Evolutionary conservation across 495 filamentous ascomycete species (phyloP).

Genomic region (Tuber calosporum): DNA sequence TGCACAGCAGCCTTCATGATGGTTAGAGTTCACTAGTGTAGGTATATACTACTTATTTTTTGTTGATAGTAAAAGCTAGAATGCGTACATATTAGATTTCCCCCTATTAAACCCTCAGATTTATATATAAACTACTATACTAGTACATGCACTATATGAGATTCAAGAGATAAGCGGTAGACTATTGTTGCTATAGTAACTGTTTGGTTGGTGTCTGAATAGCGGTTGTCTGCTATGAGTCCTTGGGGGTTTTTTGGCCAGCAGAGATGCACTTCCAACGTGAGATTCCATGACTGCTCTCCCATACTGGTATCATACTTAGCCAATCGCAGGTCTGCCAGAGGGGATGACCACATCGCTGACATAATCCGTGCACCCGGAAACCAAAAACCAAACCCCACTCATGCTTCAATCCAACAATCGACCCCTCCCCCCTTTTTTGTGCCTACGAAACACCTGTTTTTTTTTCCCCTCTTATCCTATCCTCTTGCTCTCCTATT

Average conservation of each 20-base stretch:
- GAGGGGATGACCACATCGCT: background rate
- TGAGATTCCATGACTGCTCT: background rate
- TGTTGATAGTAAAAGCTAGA: background rate
- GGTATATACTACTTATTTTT: background rate
- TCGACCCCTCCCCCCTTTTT: slow-evolving; percentile 18
- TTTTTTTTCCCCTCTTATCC: background rate
- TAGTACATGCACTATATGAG: background rate
- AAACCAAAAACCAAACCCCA: background rate
- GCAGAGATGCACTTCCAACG: background rate
- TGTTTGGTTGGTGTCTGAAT: background rate
- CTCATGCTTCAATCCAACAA: background rate
- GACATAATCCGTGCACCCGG: background rate
- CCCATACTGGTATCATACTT: too few species aligned
- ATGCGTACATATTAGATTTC: background rate
- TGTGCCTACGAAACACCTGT: background rate
- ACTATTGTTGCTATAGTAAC: background rate
- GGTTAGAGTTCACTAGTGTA: background rate
- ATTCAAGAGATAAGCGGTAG: background rate
- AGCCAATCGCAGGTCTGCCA: background rate
- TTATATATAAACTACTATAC: too few species aligned
- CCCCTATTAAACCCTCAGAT: too few species aligned
- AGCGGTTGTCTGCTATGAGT: background rate
- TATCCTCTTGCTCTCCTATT: background rate
- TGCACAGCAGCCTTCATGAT: background rate
- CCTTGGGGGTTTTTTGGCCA: background rate